Evolutionary conservation across 2,329 filamentous ascomycete species (phyloP).

Genomic region (Monosporascus ibericus): DNA sequence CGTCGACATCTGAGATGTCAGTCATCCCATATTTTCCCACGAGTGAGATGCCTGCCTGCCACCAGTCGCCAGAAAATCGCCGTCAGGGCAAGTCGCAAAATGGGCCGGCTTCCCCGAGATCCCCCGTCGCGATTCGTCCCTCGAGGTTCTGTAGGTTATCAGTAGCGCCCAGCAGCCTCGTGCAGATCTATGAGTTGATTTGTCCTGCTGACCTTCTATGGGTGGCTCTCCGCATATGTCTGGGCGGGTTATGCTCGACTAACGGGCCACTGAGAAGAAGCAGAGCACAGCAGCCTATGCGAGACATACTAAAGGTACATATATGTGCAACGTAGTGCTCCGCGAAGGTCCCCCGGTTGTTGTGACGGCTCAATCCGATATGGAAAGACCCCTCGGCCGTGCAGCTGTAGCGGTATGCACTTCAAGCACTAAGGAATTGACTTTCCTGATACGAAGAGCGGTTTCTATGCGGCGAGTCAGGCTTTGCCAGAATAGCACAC

Average conservation of each 20-base stretch:
- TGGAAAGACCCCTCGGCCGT: background rate
- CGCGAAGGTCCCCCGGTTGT: background rate
- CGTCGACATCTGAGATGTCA: too few relatives aligned
- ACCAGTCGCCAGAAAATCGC: too few relatives aligned
- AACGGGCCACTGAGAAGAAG: conserved; percentile 6
- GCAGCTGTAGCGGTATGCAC: background rate
- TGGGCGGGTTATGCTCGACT: conserved; percentile 11
- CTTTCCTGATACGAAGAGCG: background rate
- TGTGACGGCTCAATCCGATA: background rate
- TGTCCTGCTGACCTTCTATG: conserved; percentile 21
- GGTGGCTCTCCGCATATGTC: conserved; percentile 15
- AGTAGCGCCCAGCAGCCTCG: conserved; percentile 20
- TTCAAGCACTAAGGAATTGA: background rate
- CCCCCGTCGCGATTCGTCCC: background rate
- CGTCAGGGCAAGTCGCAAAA: background rate
- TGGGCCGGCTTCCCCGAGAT: background rate
- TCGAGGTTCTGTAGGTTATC: conserved; percentile 8
- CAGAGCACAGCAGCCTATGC: conserved; percentile 13
- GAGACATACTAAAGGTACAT: background rate
- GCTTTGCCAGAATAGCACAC: background rate
- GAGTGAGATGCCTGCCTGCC: too few relatives aligned
- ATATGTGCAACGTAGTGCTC: conserved; percentile 14
- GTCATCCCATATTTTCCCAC: too few relatives aligned
- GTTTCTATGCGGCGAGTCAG: background rate
- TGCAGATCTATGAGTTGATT: conserved; percentile 21